Conservation (phyloP, 208 protist species). For the Wallacemonas collosoma region DNA sequence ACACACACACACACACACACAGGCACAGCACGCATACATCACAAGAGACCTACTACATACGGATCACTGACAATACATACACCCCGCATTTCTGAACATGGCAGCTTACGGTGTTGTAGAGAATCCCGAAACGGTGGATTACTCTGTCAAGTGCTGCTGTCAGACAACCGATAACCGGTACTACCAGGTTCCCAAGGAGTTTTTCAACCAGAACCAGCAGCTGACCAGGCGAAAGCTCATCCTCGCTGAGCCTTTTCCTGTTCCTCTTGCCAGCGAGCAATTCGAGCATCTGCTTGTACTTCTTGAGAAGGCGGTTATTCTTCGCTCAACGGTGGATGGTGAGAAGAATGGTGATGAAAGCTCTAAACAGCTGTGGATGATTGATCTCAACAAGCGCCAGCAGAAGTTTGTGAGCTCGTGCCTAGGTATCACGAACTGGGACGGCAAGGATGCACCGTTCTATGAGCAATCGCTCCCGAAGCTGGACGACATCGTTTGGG, state of each 20-base stretch:
- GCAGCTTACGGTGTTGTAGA: slow-evolving; percentile 68
- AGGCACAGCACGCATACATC: neutral
- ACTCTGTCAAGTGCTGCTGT: slow-evolving; percentile 80
- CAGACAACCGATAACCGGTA: slow-evolving; percentile 74
- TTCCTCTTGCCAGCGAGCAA: slow-evolving; percentile 53
- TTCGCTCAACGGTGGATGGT: slow-evolving; percentile 54
- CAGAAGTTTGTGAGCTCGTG: slow-evolving; percentile 77
- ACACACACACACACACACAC: neutral
- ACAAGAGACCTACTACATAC: neutral
- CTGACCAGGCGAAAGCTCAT: slow-evolving; percentile 63
- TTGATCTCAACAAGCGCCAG: slow-evolving; percentile 74
- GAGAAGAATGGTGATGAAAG: slow-evolving; percentile 43
- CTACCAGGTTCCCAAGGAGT: slow-evolving; percentile 82
- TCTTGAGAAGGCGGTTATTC: slow-evolving; percentile 80
- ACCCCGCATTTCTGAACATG: slow-evolving; percentile 27
- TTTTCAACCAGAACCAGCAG: slow-evolving; percentile 62
- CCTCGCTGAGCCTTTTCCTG: slow-evolving; percentile 60
- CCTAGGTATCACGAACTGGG: slow-evolving; percentile 78
- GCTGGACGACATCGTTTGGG: slow-evolving; percentile 97
- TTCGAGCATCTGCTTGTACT: slow-evolving; percentile 63
- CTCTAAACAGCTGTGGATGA: slow-evolving; percentile 70
- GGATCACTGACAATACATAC: no score
- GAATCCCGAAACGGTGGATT: slow-evolving; percentile 76
- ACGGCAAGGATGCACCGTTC: slow-evolving; percentile 71
- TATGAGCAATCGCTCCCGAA: slow-evolving; percentile 91